Evolutionary conservation across 345 rosid species (phyloP).

Genomic region (Draba incana): DNA sequence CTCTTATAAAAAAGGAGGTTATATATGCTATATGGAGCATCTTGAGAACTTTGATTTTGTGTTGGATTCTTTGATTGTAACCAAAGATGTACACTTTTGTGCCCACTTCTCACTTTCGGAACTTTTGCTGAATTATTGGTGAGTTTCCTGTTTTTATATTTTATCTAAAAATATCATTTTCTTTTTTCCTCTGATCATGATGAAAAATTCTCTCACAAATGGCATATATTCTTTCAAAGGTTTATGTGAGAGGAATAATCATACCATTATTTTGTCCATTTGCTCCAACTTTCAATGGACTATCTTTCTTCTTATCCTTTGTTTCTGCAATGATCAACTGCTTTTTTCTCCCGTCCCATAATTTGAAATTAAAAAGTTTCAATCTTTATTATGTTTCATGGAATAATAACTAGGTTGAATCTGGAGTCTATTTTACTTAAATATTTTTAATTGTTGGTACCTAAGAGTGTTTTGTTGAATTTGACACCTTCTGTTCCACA

Average conservation of each 20-base stretch:
- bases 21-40: conserved; percentile 42
- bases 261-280: conserved; percentile 39
- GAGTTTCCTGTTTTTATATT: conserved; percentile 9
- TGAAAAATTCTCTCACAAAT: conserved; percentile 35
- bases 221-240: conserved; percentile 39
- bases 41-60: conserved; percentile 42
- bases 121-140: conserved; percentile 43
- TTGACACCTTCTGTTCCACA: background rate
- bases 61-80: conserved; percentile 47
- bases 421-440: background rate
- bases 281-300: conserved; percentile 43
- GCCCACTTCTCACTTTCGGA: conserved; percentile 44
- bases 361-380: conserved; percentile 10
- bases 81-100: conserved; percentile 41
- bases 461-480: background rate
- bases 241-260: conserved; percentile 40
- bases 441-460: background rate
- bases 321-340: conserved; percentile 21
- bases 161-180: background rate
- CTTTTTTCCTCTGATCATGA: conserved; percentile 27
- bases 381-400: conserved; percentile 6
- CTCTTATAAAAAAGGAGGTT: conserved; percentile 34
- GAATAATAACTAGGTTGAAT: conserved; percentile 13
- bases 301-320: conserved; percentile 41
- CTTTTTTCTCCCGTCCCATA: conserved; percentile 29